Percentiles rank a stretch among this genome's conserved stretches.
phyloP scores from a whole-genome alignment of 2,329 filamentous ascomycete genomes.

The Lachnum nothofagi region DNA sequence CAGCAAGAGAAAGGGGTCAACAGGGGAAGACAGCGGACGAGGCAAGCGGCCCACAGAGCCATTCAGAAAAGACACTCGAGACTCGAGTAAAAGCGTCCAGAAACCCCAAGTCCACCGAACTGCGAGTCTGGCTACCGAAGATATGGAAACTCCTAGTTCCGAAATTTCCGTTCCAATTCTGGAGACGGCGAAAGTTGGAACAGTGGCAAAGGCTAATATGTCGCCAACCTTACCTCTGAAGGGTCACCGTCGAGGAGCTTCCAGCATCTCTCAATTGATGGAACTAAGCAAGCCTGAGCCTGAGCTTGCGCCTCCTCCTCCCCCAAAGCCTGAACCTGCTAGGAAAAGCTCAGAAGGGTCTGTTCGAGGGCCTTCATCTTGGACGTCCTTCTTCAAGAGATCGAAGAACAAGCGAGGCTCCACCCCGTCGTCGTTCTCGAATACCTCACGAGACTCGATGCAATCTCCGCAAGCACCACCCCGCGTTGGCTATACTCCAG shows the following conservation, averaged over 20 bases:
- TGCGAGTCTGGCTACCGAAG: conserved; percentile 25
- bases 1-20: conserved; percentile 46
- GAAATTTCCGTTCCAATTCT: conserved; percentile 36
- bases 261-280: conserved; percentile 49
- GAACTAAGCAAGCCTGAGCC: conserved; percentile 36
- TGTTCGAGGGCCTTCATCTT: conserved; percentile 44
- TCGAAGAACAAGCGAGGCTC: conserved; percentile 49
- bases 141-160: conserved; percentile 28
- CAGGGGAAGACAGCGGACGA: conserved; percentile 32
- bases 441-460: conserved; percentile 87
- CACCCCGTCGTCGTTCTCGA: conserved; percentile 76
- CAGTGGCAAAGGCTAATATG: conserved; percentile 44
- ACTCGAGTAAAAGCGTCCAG: conserved; percentile 16
- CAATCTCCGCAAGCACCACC: conserved; percentile 31
- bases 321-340: conserved; percentile 10
- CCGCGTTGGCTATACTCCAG: conserved; percentile 25
- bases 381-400: conserved; percentile 68
- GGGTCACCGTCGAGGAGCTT: conserved; percentile 42
- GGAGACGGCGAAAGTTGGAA: conserved; percentile 44
- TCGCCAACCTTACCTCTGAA: conserved; percentile 42
- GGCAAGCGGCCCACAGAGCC: conserved; percentile 30
- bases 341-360: conserved; percentile 53
- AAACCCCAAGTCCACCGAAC: conserved; percentile 17
- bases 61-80: conserved; percentile 13
- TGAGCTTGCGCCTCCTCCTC: conserved; percentile 40